phyloP scores from a whole-genome alignment of 768 basidiomycete genomes.

The Rhodosporidiobolus odoratus region DNA sequence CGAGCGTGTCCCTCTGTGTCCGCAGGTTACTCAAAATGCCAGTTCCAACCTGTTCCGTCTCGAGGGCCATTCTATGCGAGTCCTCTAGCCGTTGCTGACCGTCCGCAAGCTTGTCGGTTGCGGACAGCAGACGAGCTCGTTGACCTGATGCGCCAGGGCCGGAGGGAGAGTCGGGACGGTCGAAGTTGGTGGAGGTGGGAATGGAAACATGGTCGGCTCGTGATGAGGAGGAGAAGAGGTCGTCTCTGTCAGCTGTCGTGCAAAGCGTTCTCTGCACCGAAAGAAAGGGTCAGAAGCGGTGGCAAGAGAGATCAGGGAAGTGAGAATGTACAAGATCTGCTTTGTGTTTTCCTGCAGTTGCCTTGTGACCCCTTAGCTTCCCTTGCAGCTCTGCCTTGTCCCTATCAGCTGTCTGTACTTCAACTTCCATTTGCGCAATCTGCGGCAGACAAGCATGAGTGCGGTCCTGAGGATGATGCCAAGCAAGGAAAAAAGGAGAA shows the following conservation, averaged over 20 bases:
- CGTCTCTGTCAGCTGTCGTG: constrained; percentile 63
- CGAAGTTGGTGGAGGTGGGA: constrained; percentile 47
- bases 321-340: constrained; percentile 54
- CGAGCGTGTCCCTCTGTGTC: constrained; percentile 85
- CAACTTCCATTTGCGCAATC: constrained; percentile 99
- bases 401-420: constrained; percentile 81
- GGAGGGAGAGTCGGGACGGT: constrained; percentile 58
- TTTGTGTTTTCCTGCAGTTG: constrained; percentile 71
- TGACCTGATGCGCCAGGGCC: constrained; percentile 56
- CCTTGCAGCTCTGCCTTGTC: constrained; percentile 69
- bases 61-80: constrained; percentile 83
- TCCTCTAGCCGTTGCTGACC: constrained; percentile 80
- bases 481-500: neutral
- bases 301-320: neutral
- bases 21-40: constrained; percentile 82
- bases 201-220: constrained; percentile 45
- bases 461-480: neutral
- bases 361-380: constrained; percentile 68
- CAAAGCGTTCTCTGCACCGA: constrained; percentile 60
- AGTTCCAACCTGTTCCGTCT: constrained; percentile 92
- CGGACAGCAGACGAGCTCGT: constrained; percentile 70
- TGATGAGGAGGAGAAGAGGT: constrained; percentile 58
- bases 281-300: neutral
- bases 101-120: constrained; percentile 72
- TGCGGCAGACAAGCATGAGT: constrained; percentile 45